Evolutionary conservation across 139 green algal species (phyloP), one percentile per base, ranked within the genome.

Genomic region (Pseudopediastrum boryanum): DNA sequence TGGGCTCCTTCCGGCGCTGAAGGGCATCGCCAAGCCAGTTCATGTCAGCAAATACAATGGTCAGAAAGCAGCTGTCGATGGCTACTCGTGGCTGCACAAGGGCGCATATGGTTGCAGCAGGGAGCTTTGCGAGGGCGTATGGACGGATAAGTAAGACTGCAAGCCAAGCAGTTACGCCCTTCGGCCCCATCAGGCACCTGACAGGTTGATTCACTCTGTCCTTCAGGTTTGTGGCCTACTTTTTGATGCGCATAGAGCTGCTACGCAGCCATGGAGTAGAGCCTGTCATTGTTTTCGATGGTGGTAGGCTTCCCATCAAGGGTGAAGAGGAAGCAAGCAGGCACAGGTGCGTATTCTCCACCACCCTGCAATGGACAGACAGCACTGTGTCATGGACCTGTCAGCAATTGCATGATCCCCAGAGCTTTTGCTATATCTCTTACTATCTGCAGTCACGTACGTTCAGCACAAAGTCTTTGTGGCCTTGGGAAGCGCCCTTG

Each of bases 241-340:
- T 93, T 78, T 89, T 99, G 86, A 82, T 86, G 1, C 84, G 90
- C 0, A 78, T 98, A 1, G 74, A 97, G 21, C 73, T 97, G 72
- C 80, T 99, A 43, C 77, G 70, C 12, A 33, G 69, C 12, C 56
- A 89, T 69, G 95, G 93, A 0, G 87, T 99, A 1, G 80, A 84
- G 3, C 95, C 96, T 0, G 38, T 97, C 2, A 71, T 99, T 1
- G 92, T 99, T 13, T 98, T 99, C 81, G 96, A 99, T 78, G 96
- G 96, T 10, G 95, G 90, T 13, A 75, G 79, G 9, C 87, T 99
- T 58, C 96, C 96, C 7, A 91, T 93, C 68, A 99, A 99, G 75
- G 83, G 65, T 0, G 83, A 90, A 0, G 95, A 99, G 76, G 93
- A 99, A 84, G 82, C 76, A 0, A 84, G 75, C 36, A 82, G 96